These are phyloP conservation scores for Erysimum pusillum DNA, from an alignment of 441 rosid genomes.

Conservation along the genomic window DNA sequence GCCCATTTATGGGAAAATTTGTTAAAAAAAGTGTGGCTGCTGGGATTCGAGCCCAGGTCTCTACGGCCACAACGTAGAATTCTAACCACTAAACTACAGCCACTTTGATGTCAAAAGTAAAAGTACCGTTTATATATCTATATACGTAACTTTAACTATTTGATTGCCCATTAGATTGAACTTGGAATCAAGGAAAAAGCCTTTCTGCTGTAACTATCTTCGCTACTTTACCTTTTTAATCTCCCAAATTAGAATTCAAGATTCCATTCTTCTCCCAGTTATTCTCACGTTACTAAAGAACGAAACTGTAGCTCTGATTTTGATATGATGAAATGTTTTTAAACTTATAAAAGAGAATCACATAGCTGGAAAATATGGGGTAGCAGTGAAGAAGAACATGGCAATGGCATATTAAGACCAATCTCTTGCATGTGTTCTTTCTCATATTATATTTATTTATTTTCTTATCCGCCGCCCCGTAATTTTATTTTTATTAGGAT, in stretches of 20 bases:
- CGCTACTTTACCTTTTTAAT: conserved; percentile 22
- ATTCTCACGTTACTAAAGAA: conserved; percentile 34
- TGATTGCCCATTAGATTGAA: conserved; percentile 28
- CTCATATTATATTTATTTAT: conserved; percentile 12
- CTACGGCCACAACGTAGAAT: conserved; percentile 83
- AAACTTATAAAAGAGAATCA: conserved; percentile 40
- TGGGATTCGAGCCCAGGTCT: conserved; percentile 80
- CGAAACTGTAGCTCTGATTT: conserved; percentile 37
- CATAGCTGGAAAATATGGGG: conserved; percentile 39
- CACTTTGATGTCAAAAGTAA: conserved; percentile 30
- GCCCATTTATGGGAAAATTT: neutral
- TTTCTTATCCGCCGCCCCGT: conserved; percentile 38
- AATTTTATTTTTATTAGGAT: neutral
- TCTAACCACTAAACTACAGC: conserved; percentile 83
- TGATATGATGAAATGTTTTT: conserved; percentile 12
- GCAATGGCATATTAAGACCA: conserved; percentile 32
- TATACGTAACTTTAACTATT: neutral
- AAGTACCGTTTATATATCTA: too few species aligned
- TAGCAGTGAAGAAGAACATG: conserved; percentile 45
- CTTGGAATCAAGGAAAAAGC: conserved; percentile 40
- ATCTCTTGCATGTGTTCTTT: conserved; percentile 43
- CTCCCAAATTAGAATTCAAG: conserved; percentile 16
- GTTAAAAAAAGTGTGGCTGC: conserved; percentile 52
- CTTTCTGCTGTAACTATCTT: neutral
- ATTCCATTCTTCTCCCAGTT: conserved; percentile 20